Conservation (phyloP, 2,329 filamentous ascomycete species). For the Byssochlamys sp. region DNA sequence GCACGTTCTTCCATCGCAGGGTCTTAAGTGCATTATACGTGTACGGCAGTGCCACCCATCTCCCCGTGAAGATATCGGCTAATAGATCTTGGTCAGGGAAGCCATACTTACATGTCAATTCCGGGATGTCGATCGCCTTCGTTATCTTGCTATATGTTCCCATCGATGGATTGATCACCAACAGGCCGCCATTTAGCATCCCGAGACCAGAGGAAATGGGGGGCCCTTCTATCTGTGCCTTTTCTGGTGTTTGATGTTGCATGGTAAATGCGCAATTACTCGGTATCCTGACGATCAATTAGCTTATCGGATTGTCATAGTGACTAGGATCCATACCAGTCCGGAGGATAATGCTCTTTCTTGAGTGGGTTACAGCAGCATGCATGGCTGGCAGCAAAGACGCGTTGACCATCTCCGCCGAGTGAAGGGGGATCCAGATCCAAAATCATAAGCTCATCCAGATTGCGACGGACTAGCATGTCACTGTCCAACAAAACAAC, state of each 20-base stretch:
- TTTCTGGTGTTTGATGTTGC: not conserved
- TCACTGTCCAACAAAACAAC: not conserved
- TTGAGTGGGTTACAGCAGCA: constrained; percentile 75
- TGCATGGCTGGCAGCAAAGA: constrained; percentile 70
- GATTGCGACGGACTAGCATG: not conserved
- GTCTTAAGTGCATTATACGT: not conserved
- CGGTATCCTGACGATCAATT: not conserved
- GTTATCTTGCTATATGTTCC: not conserved
- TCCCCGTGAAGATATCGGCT: not conserved
- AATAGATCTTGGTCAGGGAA: not conserved
- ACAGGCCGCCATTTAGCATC: not conserved
- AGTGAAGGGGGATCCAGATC: not conserved
- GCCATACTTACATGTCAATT: not conserved
- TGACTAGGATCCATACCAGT: constrained; percentile 45
- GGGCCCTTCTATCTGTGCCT: not conserved
- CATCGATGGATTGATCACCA: not conserved
- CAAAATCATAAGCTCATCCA: not conserved
- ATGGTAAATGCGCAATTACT: not conserved
- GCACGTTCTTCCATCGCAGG: not conserved
- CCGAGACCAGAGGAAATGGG: not conserved
- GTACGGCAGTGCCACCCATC: not conserved
- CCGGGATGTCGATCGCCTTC: not conserved
- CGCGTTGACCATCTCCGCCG: constrained; percentile 37
- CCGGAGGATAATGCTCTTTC: constrained; percentile 62
- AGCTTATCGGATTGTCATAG: not conserved